Evolutionary conservation across 768 basidiomycete genomes (phyloP).

Genomic region (Amanita rubescens): DNA sequence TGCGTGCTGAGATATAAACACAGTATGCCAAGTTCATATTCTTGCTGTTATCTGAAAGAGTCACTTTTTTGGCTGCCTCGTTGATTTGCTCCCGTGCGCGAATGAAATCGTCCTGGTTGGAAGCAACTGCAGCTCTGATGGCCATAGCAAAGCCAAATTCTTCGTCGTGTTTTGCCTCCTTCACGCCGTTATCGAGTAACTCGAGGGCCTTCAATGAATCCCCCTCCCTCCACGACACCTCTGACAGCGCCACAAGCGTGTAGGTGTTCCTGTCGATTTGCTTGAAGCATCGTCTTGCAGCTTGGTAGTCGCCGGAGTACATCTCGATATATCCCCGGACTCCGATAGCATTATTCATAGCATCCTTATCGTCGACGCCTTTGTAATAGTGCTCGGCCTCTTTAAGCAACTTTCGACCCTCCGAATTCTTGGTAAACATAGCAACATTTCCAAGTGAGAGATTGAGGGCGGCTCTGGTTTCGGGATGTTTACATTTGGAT

Average conservation of each 20-base stretch:
- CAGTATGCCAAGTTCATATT: background rate
- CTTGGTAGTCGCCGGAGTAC: background rate
- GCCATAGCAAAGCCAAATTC: background rate
- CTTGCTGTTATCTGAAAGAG: background rate
- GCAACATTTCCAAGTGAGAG: background rate
- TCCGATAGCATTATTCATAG: background rate
- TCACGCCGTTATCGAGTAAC: background rate
- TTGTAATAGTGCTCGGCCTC: background rate
- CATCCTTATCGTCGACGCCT: background rate
- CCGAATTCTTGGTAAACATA: background rate
- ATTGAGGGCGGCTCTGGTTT: background rate
- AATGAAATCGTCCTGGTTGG: background rate
- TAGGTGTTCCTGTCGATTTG: background rate
- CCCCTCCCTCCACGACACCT: background rate
- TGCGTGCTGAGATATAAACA: background rate
- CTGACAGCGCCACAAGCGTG: background rate
- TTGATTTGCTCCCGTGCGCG: background rate
- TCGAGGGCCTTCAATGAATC: background rate
- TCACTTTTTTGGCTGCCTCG: background rate
- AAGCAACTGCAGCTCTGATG: background rate
- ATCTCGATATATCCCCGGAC: background rate
- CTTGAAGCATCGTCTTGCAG: background rate
- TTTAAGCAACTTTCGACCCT: background rate
- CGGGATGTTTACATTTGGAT: background rate
- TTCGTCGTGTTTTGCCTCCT: background rate